Evolutionary conservation across 2,329 filamentous ascomycete genomes (phyloP).

Genomic region (Thielaviopsis ethacetica): DNA sequence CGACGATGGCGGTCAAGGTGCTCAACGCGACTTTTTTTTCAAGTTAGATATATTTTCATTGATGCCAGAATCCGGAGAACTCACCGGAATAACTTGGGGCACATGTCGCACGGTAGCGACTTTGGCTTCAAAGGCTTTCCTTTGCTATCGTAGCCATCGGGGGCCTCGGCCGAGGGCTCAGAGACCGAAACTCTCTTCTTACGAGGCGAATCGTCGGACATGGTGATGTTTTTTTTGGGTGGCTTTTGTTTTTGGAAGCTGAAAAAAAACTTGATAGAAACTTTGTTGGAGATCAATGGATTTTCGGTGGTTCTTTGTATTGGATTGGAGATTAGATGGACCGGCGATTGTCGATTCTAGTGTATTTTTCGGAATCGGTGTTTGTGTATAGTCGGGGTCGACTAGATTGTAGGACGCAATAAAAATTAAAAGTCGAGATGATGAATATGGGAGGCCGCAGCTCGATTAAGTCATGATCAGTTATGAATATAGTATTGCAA

Average conservation of each 20-base stretch:
- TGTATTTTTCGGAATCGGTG: neutral
- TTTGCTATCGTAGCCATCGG: constrained; percentile 22
- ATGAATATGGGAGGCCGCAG: too few relatives aligned
- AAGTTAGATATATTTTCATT: constrained; percentile 13
- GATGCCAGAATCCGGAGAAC: constrained; percentile 16
- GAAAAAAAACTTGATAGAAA: neutral
- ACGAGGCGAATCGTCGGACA: neutral
- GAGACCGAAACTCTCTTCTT: neutral
- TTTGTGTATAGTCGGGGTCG: too few relatives aligned
- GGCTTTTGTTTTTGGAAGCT: neutral
- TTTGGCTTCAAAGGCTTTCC: constrained; percentile 42
- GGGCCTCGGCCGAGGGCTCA: neutral
- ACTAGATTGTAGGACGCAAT: neutral
- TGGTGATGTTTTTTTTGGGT: neutral
- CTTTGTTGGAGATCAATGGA: neutral
- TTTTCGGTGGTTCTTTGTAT: neutral
- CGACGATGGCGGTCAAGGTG: constrained; percentile 48
- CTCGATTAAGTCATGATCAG: too few relatives aligned
- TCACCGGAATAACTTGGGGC: constrained; percentile 46
- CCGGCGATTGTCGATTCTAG: neutral
- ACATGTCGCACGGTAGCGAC: constrained; percentile 45
- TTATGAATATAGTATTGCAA: too few relatives aligned
- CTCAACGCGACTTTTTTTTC: constrained; percentile 38
- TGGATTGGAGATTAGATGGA: neutral
- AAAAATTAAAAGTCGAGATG: neutral